phyloP scores from a whole-genome alignment of 192 early-diverging fungal genomes.

The Phlyctochytrium planicorne region DNA sequence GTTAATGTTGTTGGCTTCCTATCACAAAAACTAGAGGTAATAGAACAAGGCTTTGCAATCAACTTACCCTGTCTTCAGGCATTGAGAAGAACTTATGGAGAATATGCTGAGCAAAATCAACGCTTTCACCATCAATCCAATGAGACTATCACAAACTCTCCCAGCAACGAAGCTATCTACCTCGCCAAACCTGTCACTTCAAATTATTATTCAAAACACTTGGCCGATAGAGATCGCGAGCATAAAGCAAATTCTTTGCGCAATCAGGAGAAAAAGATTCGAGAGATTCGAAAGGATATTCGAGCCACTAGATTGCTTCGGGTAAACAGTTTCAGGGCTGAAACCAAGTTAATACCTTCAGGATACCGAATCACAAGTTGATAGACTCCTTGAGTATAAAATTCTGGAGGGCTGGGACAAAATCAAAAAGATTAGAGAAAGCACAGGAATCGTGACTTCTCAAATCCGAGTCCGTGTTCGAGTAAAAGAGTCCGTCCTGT shows the following conservation, averaged over 20 bases:
- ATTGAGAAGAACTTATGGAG: conserved; percentile 19
- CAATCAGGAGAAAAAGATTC: conserved; percentile 7
- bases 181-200: conserved; percentile 26
- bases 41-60: conserved; percentile 6
- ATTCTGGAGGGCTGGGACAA: conserved; percentile 48
- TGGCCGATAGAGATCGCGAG: conserved; percentile 10
- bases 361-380: conserved; percentile 47
- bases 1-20: conserved; percentile 34
- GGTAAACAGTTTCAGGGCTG: conserved; percentile 15
- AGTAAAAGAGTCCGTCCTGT: not conserved
- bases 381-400: conserved; percentile 46
- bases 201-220: conserved; percentile 10
- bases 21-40: conserved; percentile 35
- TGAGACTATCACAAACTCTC: not conserved
- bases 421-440: conserved; percentile 35
- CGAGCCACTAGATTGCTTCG: conserved; percentile 36
- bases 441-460: conserved; percentile 20
- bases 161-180: conserved; percentile 25
- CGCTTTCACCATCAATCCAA: not conserved
- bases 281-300: conserved; percentile 35
- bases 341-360: conserved; percentile 15
- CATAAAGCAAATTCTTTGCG: conserved; percentile 2
- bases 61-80: conserved; percentile 2
- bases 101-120: conserved; percentile 18
- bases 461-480: conserved; percentile 28